These are phyloP conservation scores for Zygnema circumcarinatum DNA, from an alignment of 139 green algal genomes.

Conservation along the genomic window DNA sequence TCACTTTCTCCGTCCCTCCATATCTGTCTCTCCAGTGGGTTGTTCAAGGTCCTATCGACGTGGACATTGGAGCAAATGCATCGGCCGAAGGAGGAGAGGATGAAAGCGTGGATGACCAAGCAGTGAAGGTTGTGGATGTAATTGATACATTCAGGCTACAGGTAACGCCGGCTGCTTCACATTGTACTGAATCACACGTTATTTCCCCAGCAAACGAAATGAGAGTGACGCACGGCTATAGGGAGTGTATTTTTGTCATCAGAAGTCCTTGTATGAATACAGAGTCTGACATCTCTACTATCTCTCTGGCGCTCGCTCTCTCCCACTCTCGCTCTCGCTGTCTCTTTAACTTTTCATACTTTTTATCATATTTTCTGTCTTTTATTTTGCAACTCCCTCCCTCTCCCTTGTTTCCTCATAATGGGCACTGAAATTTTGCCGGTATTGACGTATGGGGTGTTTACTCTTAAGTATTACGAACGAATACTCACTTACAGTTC, in stretches of 20 bases:
- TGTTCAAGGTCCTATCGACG: conserved; percentile 63
- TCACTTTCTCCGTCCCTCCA: background rate
- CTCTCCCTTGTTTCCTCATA: background rate
- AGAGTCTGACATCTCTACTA: background rate
- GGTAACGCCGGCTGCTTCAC: conserved; percentile 48
- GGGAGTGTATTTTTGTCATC: background rate
- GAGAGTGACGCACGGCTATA: too few species aligned
- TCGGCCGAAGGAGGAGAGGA: conserved; percentile 70
- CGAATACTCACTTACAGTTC: too few species aligned
- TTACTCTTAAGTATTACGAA: conserved; percentile 47
- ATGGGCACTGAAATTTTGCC: background rate
- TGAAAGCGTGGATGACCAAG: conserved; percentile 61
- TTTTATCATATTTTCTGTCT: background rate
- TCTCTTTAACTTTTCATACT: conserved; percentile 1
- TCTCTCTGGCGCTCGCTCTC: too few species aligned
- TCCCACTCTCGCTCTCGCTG: too few species aligned
- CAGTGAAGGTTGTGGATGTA: conserved; percentile 68
- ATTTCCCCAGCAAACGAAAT: too few species aligned
- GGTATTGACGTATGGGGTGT: conserved; percentile 54
- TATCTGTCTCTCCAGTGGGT: conserved; percentile 62
- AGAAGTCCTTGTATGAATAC: background rate
- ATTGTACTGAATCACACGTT: background rate
- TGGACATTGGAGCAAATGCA: conserved; percentile 73
- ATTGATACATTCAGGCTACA: conserved; percentile 70
- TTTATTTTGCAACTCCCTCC: background rate